Conservation (phyloP, 345 rosid genomes). For the Citrus unshiu region DNA sequence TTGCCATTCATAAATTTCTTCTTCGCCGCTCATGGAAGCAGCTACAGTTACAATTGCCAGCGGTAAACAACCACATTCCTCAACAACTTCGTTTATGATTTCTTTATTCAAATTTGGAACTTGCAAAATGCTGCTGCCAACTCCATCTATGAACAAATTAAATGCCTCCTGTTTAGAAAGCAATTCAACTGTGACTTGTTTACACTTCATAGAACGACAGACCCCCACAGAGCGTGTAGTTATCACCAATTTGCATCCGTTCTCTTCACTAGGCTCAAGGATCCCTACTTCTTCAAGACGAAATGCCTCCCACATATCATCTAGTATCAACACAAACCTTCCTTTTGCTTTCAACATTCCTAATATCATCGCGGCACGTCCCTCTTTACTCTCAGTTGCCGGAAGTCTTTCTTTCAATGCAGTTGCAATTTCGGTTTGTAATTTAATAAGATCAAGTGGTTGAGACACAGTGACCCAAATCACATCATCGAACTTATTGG, state of each 20-base stretch:
- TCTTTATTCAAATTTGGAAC: too few relatives aligned
- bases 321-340: background rate
- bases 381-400: background rate
- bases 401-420: accelerated
- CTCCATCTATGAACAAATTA: too few relatives aligned
- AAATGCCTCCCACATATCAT: background rate
- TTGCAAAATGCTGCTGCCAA: too few relatives aligned
- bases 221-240: background rate
- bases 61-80: too few relatives aligned
- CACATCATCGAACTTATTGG: too few relatives aligned
- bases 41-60: too few relatives aligned
- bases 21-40: too few relatives aligned
- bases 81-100: too few relatives aligned
- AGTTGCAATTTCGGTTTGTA: constrained; percentile 11
- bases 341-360: background rate
- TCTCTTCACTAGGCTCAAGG: background rate
- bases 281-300: constrained; percentile 1
- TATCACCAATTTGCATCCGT: constrained; percentile 10
- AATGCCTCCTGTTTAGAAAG: background rate
- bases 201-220: background rate
- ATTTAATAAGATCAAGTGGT: background rate
- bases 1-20: too few relatives aligned
- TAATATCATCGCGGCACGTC: background rate
- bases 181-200: background rate
- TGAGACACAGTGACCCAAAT: background rate